Percentiles rank a stretch among this genome's conserved stretches.
phyloP scores from a whole-genome alignment of 306 rosid genomes.

The Cyamopsis tetragonoloba region DNA sequence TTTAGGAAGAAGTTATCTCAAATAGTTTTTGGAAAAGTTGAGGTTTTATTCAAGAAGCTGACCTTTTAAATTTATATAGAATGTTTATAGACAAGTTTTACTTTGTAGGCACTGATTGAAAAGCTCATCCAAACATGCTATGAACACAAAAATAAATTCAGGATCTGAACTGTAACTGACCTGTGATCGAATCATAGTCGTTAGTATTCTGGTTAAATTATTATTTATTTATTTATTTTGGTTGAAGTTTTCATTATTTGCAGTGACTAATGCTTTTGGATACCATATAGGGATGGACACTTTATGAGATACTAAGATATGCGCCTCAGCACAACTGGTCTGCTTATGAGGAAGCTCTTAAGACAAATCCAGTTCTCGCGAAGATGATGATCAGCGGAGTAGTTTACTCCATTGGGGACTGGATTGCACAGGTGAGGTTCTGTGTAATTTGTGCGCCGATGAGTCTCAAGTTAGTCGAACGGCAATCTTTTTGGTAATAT shows the following conservation, averaged over 20 bases:
- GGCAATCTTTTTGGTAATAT: background rate
- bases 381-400: constrained; percentile 98
- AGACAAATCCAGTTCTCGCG: constrained; percentile 88
- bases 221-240: background rate
- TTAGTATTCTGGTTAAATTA: background rate
- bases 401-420: constrained; percentile 90
- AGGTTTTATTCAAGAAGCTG: too few species aligned
- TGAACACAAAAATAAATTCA: background rate
- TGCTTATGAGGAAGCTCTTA: constrained; percentile 96
- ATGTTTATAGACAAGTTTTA: too few species aligned
- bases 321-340: constrained; percentile 95
- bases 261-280: constrained; percentile 8
- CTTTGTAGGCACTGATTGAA: too few species aligned
- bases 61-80: too few species aligned
- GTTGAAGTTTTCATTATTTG: constrained; percentile 7
- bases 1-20: too few species aligned
- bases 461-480: background rate
- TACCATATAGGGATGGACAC: constrained; percentile 76
- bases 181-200: background rate
- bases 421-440: constrained; percentile 88
- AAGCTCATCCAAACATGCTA: too few species aligned
- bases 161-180: background rate
- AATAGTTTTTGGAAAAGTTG: too few species aligned
- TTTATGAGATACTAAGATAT: constrained; percentile 83
- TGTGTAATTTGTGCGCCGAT: background rate